These are phyloP conservation scores for Fusarium penzigii DNA, from an alignment of 2,329 filamentous ascomycete genomes.

Conservation along the genomic window DNA sequence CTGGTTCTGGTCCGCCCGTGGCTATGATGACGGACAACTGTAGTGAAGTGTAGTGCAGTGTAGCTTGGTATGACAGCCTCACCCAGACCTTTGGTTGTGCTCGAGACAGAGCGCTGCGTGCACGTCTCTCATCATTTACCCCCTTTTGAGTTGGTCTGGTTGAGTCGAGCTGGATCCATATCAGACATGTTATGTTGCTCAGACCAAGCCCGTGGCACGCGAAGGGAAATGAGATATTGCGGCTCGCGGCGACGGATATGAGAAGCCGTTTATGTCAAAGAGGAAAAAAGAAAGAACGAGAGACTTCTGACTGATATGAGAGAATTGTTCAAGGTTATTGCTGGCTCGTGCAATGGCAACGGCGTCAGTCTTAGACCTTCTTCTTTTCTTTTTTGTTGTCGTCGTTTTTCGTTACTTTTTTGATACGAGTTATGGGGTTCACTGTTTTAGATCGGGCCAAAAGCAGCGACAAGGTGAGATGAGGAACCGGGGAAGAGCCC, in stretches of 20 bases:
- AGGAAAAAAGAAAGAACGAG: no score
- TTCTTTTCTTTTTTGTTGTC: not conserved
- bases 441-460: conserved; percentile 21
- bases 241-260: conserved; percentile 11
- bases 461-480: conserved; percentile 13
- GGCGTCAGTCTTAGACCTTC: no score
- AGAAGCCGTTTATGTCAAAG: conserved; percentile 1
- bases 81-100: conserved; percentile 3
- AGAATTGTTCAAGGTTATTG: conserved; percentile 11
- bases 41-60: no score
- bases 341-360: conserved; percentile 12
- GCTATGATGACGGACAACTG: no score
- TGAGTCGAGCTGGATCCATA: no score
- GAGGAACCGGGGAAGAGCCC: conserved; percentile 14
- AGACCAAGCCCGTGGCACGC: conserved; percentile 10
- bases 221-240: conserved; percentile 25
- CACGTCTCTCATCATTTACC: no score
- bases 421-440: not conserved
- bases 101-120: no score
- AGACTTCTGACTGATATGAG: not conserved
- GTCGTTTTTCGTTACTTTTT: not conserved
- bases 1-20: conserved; percentile 4
- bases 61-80: conserved; percentile 17
- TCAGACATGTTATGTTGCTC: not conserved
- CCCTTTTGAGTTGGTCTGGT: no score